These are phyloP conservation scores for Cladosporium sp. DNA, from an alignment of 2,329 filamentous ascomycete genomes.

Conservation along the genomic window DNA sequence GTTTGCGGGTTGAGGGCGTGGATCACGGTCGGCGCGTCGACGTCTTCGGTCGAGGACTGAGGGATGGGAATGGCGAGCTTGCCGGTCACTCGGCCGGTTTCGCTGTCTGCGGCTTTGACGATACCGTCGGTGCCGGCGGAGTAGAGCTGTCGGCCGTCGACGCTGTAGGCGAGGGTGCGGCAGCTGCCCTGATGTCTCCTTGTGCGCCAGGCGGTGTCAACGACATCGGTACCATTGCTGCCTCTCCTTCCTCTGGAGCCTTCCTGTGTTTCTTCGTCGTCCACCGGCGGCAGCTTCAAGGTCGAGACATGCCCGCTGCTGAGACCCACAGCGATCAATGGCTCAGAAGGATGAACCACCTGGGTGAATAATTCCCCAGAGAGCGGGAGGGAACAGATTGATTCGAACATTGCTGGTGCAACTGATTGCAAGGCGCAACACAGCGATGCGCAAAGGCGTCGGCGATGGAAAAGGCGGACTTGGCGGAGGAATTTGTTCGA, in stretches of 20 bases:
- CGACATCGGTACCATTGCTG: slow-evolving; percentile 62
- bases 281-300: slow-evolving; percentile 60
- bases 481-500: slow-evolving; percentile 8
- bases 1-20: slow-evolving; percentile 82
- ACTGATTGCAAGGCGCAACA: neutral
- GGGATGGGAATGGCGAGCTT: slow-evolving; percentile 70
- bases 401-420: slow-evolving; percentile 67
- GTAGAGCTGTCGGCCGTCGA: slow-evolving; percentile 65
- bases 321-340: slow-evolving; percentile 79
- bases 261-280: slow-evolving; percentile 40
- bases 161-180: slow-evolving; percentile 68
- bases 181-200: slow-evolving; percentile 91
- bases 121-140: slow-evolving; percentile 57
- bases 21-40: slow-evolving; percentile 73
- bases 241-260: slow-evolving; percentile 31
- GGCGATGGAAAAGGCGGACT: neutral
- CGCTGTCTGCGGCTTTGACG: slow-evolving; percentile 53
- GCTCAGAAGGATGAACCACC: slow-evolving; percentile 75
- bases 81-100: slow-evolving; percentile 62
- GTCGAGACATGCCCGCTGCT: slow-evolving; percentile 80
- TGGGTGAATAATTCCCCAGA: slow-evolving; percentile 82
- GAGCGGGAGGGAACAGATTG: slow-evolving; percentile 82
- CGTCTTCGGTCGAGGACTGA: slow-evolving; percentile 35
- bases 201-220: slow-evolving; percentile 82
- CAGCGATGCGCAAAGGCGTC: neutral